Conservation (phyloP, 1,284 basidiomycete genomes). For the Waitea zeae region DNA sequence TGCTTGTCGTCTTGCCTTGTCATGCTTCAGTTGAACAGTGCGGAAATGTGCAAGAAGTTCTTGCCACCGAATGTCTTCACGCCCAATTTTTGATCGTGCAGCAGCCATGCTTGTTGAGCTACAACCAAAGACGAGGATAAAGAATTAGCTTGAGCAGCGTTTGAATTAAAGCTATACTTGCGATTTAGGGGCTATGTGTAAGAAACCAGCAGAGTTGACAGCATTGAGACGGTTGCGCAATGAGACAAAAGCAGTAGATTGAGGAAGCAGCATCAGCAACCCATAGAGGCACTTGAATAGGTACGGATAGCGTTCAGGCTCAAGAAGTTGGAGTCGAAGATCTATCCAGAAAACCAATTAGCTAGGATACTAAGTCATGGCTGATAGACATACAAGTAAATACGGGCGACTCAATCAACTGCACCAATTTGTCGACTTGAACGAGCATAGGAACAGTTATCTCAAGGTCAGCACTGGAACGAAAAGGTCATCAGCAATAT, state of each 20-base stretch:
- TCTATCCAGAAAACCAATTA: constrained; percentile 35
- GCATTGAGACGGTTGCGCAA: constrained; percentile 88
- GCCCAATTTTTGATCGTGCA: constrained; percentile 57
- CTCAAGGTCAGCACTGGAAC: constrained; percentile 77
- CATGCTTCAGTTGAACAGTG: constrained; percentile 68
- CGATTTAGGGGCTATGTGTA: constrained; percentile 77
- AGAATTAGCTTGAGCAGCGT: no score
- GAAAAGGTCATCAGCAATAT: background rate
- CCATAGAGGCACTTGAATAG: constrained; percentile 98
- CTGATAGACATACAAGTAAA: constrained; percentile 79
- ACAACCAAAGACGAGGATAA: no score
- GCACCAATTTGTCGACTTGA: constrained; percentile 96
- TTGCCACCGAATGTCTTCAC: constrained; percentile 89
- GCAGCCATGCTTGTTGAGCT: background rate
- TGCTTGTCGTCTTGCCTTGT: constrained; percentile 65
- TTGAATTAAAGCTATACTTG: constrained; percentile 14
- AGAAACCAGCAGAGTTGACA: constrained; percentile 87
- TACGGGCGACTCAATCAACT: constrained; percentile 94
- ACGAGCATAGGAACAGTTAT: constrained; percentile 91
- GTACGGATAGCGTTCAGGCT: constrained; percentile 92
- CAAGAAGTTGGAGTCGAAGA: constrained; percentile 89
- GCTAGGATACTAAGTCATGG: no score
- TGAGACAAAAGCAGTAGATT: constrained; percentile 93
- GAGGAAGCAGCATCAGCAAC: constrained; percentile 91
- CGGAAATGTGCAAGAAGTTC: constrained; percentile 82